Conservation (phyloP, 2,329 filamentous ascomycete species). For the Xylaria hypoxylon region DNA sequence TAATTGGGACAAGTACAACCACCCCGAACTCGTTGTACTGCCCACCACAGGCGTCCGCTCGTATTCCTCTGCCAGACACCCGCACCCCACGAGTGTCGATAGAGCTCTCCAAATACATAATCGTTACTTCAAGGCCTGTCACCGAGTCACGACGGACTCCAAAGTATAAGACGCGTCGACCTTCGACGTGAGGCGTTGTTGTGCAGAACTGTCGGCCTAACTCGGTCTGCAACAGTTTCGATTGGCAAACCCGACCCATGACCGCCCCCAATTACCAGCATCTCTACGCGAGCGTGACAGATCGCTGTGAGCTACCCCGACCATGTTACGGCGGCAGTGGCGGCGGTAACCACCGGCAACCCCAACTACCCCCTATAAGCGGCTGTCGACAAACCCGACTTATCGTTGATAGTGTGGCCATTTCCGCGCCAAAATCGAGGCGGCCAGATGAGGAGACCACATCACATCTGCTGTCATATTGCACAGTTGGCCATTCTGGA, state of each 20-base stretch:
- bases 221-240: constrained; percentile 13
- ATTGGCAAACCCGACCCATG: constrained; percentile 21
- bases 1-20: constrained; percentile 24
- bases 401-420: constrained; percentile 22
- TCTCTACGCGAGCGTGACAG: constrained; percentile 22
- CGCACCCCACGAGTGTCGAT: constrained; percentile 34
- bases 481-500: constrained; percentile 21
- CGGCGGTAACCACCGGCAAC: constrained; percentile 13
- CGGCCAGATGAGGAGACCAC: neutral
- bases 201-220: constrained; percentile 22
- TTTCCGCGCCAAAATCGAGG: constrained; percentile 18
- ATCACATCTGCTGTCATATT: constrained; percentile 27
- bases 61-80: constrained; percentile 14
- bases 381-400: constrained; percentile 6
- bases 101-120: neutral
- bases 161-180: constrained; percentile 21
- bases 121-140: neutral
- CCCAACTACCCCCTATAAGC: constrained; percentile 6
- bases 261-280: constrained; percentile 11
- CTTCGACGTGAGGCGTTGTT: constrained; percentile 20
- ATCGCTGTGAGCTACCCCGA: constrained; percentile 16
- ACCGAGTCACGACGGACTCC: neutral
- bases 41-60: constrained; percentile 26
- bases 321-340: constrained; percentile 23
- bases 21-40: constrained; percentile 17